Conservation (phyloP, 176 grass and related monocot species). For the Oryza meyeriana region DNA sequence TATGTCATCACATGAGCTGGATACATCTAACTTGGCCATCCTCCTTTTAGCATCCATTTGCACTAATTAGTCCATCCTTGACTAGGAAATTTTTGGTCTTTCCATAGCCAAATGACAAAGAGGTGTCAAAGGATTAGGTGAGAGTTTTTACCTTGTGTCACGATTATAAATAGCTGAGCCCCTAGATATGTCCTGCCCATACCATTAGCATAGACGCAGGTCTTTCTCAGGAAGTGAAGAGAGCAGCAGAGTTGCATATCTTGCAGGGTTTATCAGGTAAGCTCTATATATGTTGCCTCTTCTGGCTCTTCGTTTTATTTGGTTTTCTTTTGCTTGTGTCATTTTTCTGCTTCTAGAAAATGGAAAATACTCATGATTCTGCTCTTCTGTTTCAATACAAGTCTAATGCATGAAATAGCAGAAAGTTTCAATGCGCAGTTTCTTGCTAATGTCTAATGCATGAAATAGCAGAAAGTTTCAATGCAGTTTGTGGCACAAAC, state of each 20-base stretch:
- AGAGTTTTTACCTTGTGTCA: constrained; percentile 10
- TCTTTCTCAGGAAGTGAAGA: not conserved
- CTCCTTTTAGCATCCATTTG: constrained; percentile 10
- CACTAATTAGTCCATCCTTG: constrained; percentile 23
- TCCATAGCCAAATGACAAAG: not conserved
- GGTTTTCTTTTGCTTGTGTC: not conserved
- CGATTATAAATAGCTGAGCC: constrained; percentile 35
- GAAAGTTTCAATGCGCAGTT: not conserved
- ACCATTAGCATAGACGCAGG: not conserved
- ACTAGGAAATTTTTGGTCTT: constrained; percentile 16
- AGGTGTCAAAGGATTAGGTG: constrained; percentile 26
- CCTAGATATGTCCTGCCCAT: constrained; percentile 21
- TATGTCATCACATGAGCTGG: constrained; percentile 36
- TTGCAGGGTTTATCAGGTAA: not conserved
- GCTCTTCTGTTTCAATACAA: not conserved
- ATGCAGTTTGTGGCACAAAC: not conserved
- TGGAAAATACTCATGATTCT: not conserved
- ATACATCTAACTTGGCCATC: constrained; percentile 33
- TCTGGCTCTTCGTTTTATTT: constrained; percentile 10
- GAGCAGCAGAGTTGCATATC: constrained; percentile 6
- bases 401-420: not conserved
- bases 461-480: not conserved
- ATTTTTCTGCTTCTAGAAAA: not conserved
- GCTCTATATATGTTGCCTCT: not conserved
- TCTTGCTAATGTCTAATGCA: not conserved